Evolutionary conservation across 83 land plant genomes (phyloP).

Genomic region (Diphasiastrum complanatum): DNA sequence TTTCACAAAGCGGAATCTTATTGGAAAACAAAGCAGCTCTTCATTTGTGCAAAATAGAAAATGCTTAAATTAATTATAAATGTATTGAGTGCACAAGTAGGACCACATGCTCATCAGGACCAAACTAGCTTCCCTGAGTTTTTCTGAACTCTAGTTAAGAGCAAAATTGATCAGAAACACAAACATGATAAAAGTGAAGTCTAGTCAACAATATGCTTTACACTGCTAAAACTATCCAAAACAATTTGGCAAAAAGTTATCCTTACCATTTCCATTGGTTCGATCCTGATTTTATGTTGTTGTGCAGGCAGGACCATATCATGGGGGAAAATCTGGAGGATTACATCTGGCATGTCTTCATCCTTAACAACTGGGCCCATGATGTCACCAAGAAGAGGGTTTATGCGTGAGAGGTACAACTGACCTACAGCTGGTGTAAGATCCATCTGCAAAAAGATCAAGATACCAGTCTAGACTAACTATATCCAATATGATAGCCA

Average conservation of each 20-base stretch:
- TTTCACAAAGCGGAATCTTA: too few species aligned
- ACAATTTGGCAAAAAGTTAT: background rate
- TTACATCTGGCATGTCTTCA: constrained; percentile 45
- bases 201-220: background rate
- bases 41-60: too few species aligned
- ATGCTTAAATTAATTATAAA: too few species aligned
- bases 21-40: too few species aligned
- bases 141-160: too few species aligned
- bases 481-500: too few species aligned
- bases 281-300: constrained; percentile 22
- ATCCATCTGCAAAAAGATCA: constrained; percentile 40
- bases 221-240: background rate
- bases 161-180: too few species aligned
- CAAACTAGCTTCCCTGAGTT: too few species aligned
- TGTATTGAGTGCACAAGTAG: too few species aligned
- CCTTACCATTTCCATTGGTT: constrained; percentile 39
- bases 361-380: constrained; percentile 39
- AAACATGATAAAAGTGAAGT: constrained; percentile 1
- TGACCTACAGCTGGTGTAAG: constrained; percentile 37
- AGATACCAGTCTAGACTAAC: too few species aligned
- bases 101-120: too few species aligned
- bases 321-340: constrained; percentile 25
- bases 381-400: constrained; percentile 41
- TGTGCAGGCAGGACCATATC: constrained; percentile 34
- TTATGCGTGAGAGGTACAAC: constrained; percentile 30